Evolutionary conservation across 768 basidiomycete species (phyloP).

Genomic region (Kwoniella botswanensis): DNA sequence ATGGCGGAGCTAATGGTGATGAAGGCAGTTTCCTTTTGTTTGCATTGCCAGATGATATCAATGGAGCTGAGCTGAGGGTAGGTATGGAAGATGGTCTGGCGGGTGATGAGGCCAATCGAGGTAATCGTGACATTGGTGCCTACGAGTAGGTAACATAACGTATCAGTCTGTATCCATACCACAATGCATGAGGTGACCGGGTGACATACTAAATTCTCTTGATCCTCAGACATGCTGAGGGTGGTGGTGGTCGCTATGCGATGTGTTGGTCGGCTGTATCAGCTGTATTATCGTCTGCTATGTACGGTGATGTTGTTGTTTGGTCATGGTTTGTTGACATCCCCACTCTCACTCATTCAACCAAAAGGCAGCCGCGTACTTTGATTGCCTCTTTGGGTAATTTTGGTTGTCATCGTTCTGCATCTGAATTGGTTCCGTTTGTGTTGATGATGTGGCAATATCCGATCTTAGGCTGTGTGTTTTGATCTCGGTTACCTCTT

Average conservation of each 20-base stretch:
- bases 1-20: conserved; percentile 29
- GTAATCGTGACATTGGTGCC: conserved; percentile 43
- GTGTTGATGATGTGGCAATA: conserved; percentile 24
- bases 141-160: conserved; percentile 2
- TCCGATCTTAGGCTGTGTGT: neutral
- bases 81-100: conserved; percentile 39
- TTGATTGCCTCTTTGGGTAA: neutral
- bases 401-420: neutral
- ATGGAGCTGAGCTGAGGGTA: conserved; percentile 22
- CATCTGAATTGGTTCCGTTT: conserved; percentile 16
- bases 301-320: conserved; percentile 6
- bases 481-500: neutral
- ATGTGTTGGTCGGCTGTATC: neutral
- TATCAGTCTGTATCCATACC: no score
- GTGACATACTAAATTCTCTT: conserved; percentile 39
- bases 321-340: conserved; percentile 10
- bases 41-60: conserved; percentile 23
- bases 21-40: conserved; percentile 49
- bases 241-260: neutral
- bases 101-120: conserved; percentile 42
- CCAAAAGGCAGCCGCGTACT: conserved; percentile 25
- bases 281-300: neutral
- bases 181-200: conserved; percentile 10
- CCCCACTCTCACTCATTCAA: neutral
- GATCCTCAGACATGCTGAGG: conserved; percentile 44